These are phyloP conservation scores for Parascedosporium putredinis DNA, from an alignment of 2,329 filamentous ascomycete genomes.

Conservation along the genomic window DNA sequence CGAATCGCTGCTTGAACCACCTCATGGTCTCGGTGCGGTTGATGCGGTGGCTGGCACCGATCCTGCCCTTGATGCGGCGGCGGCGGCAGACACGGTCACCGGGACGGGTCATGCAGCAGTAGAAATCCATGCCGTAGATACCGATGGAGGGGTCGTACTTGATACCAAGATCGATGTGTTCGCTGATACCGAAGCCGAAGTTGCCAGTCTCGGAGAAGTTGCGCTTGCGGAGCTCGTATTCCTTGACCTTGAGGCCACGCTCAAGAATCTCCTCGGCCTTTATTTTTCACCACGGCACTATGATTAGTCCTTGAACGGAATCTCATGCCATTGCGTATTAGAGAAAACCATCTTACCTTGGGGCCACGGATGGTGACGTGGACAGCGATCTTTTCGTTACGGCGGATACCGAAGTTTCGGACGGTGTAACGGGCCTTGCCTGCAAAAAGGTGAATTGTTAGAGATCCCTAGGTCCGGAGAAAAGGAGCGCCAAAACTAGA, in stretches of 20 bases:
- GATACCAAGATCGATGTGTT: slow-evolving; percentile 99
- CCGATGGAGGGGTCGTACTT: slow-evolving; percentile 98
- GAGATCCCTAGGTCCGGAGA: slow-evolving; percentile 8
- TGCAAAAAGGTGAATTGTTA: slow-evolving; percentile 24
- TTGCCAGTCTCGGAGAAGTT: slow-evolving; percentile 99
- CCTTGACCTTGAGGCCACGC: slow-evolving; percentile 99
- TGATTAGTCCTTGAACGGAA: slow-evolving; percentile 2
- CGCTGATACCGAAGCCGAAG: slow-evolving; percentile 99
- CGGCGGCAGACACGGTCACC: slow-evolving; percentile 97
- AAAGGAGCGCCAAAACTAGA: too few species aligned
- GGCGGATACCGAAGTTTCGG: slow-evolving; percentile 99
- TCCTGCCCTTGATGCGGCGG: slow-evolving; percentile 74
- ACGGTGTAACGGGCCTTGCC: slow-evolving; percentile 99
- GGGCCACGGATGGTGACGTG: slow-evolving; percentile 99
- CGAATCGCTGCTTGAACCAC: slow-evolving; percentile 89
- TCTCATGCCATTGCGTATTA: background rate
- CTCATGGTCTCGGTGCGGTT: slow-evolving; percentile 90
- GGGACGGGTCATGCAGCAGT: slow-evolving; percentile 99
- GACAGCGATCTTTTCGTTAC: slow-evolving; percentile 99
- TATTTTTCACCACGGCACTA: too few species aligned
- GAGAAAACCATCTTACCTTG: slow-evolving; percentile 35
- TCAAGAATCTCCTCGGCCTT: slow-evolving; percentile 98
- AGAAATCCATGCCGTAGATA: slow-evolving; percentile 99
- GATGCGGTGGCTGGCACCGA: slow-evolving; percentile 88
- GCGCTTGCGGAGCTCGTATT: slow-evolving; percentile 98